Base-by-base conservation (phyloP, 2,329 filamentous ascomycete species). In the Trichoderma polysporum region DNA sequence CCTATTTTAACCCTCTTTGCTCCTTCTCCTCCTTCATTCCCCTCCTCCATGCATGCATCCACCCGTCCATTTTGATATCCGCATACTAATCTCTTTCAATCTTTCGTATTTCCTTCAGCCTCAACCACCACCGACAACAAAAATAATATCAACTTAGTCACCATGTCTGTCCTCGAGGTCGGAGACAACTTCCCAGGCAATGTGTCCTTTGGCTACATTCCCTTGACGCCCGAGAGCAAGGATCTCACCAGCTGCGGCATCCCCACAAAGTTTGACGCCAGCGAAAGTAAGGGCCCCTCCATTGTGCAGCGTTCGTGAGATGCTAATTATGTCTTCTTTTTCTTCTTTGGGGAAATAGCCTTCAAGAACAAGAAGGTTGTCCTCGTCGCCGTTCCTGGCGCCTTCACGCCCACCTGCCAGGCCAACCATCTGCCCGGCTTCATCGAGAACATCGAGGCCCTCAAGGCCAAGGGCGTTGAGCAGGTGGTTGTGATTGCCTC, bases 341-440 rank as follows among this genome's bases (percentile, higher is more conserved):
- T 39, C 7, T 39, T 7, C 35, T 4, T 45, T 45, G n/a, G n/a
- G n/a, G n/a, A 64, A 37, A 68, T 73, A 86, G 85, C 86, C 69
- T 84, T 85, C 80, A 80, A 82, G 76, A 76, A 80, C 76, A 86
- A 87, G 76, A 87, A 87, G 76, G 79, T 84, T 63, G 80, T 86
- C 72, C 74, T 87, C 70, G 83, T 87, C 73, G 80, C 85, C 69
- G 83, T 87, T 61, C 84, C 82, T 79, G 89, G 90, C 72, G 92
- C 92, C 73, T 96, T 96, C 85, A 96, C 92, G 49, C 92, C 93
- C 31, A 91, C 91, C 74, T 97, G 93, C 87, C 90, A 91, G 73
- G 90, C 88, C 75, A 85, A 85, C 78, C 93, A 97, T 83, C 83
- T 97, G 69, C 91, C 92, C 69, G 90, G 90, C 69, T 97, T 93